Percentiles rank a stretch among this genome's conserved stretches.
phyloP scores from a whole-genome alignment of 2,329 filamentous ascomycete species.

The Fusarium sp. region DNA sequence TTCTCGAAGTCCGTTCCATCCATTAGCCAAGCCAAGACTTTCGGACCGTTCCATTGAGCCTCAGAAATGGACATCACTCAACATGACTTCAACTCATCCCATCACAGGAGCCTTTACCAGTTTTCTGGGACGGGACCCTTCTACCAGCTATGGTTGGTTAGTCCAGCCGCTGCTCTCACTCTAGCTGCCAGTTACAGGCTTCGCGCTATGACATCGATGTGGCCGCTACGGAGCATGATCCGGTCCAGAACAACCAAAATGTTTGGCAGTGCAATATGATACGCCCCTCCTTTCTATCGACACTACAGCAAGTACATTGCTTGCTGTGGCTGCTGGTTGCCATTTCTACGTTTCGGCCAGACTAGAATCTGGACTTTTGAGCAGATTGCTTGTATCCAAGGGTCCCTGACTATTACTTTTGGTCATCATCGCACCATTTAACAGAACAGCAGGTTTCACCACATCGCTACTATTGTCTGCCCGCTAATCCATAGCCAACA shows the following conservation, averaged over 20 bases:
- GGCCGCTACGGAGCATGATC: background rate
- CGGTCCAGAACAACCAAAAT: background rate
- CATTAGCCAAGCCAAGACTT: background rate
- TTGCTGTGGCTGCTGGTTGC: background rate
- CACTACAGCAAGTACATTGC: background rate
- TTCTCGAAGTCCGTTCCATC: background rate
- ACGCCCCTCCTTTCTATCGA: background rate
- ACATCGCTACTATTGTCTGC: slow-evolving; percentile 9
- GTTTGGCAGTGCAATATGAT: background rate
- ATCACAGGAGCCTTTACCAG: slow-evolving; percentile 3
- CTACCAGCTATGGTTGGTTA: slow-evolving; percentile 3
- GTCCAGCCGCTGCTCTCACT: slow-evolving; percentile 13
- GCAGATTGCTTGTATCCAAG: slow-evolving; percentile 8
- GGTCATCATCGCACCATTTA: slow-evolving; percentile 31
- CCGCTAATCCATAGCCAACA: background rate
- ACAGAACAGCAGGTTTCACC: slow-evolving; percentile 32
- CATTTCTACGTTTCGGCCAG: background rate
- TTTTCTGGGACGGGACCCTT: background rate
- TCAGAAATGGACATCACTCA: too few species aligned
- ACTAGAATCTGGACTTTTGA: slow-evolving; percentile 2
- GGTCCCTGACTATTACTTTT: slow-evolving; percentile 20
- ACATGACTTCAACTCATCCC: background rate
- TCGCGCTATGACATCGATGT: background rate
- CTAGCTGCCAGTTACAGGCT: slow-evolving; percentile 8
- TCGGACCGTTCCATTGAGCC: too few species aligned